Conservation (phyloP, 1,284 basidiomycete species). For the Microstroma glucosiphilum region DNA sequence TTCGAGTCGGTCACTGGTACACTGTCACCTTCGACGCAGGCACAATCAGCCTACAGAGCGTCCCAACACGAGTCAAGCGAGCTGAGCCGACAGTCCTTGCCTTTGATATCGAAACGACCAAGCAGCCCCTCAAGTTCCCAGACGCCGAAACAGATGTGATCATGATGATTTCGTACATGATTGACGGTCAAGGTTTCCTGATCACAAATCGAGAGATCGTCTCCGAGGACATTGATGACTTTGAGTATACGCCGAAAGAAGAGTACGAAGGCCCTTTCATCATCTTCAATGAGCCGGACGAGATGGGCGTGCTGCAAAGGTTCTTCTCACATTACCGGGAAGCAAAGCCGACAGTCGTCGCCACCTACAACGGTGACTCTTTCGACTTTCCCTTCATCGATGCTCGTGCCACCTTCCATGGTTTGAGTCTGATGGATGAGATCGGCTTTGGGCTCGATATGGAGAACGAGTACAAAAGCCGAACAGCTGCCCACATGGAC, state of each 20-base stretch:
- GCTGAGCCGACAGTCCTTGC: constrained; percentile 99
- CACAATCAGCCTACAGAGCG: constrained; percentile 66
- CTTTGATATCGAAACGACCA: constrained; percentile 97
- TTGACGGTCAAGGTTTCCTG: constrained; percentile 91
- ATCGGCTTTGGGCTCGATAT: constrained; percentile 85
- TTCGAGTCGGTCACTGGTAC: constrained; percentile 97
- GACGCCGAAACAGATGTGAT: constrained; percentile 93
- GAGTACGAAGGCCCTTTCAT: constrained; percentile 97
- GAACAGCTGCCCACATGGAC: constrained; percentile 95
- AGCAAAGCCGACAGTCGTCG: constrained; percentile 90
- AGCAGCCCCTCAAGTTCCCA: constrained; percentile 96
- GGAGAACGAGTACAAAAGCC: constrained; percentile 92
- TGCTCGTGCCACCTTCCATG: constrained; percentile 76
- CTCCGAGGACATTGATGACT: constrained; percentile 93
- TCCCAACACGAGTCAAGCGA: constrained; percentile 86
- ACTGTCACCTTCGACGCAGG: constrained; percentile 72
- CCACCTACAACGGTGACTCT: constrained; percentile 97
- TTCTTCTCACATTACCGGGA: constrained; percentile 94
- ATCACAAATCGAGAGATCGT: constrained; percentile 98
- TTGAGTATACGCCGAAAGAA: constrained; percentile 97
- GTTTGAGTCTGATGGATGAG: constrained; percentile 93
- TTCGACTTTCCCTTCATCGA: constrained; percentile 99
- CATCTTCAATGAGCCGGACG: constrained; percentile 89
- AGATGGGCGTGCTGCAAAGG: constrained; percentile 65
- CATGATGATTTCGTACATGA: constrained; percentile 99